Percentiles rank a stretch among this genome's conserved stretches.
Conservation (phyloP, 1,284 basidiomycete species). For the Cronartium ribicola region DNA sequence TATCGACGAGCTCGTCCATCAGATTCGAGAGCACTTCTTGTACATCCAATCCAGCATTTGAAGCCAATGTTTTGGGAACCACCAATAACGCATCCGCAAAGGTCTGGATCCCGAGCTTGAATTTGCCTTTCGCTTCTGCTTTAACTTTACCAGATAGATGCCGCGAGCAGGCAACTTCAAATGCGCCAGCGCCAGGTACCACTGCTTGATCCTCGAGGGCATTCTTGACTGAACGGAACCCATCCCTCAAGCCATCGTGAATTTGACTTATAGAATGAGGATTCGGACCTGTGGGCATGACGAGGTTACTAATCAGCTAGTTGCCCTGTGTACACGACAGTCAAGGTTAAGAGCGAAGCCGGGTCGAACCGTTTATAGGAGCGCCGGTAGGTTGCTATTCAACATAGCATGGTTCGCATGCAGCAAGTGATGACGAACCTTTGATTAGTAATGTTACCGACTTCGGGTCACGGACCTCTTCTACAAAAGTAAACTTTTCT, state of each 20-base stretch:
- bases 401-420: too few relatives aligned
- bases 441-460: conserved; percentile 95
- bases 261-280: conserved; percentile 93
- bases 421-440: conserved; percentile 55
- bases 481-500: conserved; percentile 97
- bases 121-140: conserved; percentile 84
- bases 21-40: conserved; percentile 89
- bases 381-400: conserved; percentile 2
- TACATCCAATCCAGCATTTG: conserved; percentile 96
- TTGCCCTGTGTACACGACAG: neutral
- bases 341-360: neutral
- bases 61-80: conserved; percentile 93
- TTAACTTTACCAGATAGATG: conserved; percentile 71
- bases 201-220: conserved; percentile 84
- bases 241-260: conserved; percentile 93
- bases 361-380: neutral
- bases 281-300: conserved; percentile 63
- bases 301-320: neutral
- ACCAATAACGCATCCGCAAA: conserved; percentile 91
- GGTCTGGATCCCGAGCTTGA: conserved; percentile 95
- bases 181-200: conserved; percentile 92
- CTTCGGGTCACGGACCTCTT: conserved; percentile 94
- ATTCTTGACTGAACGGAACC: conserved; percentile 93
- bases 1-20: conserved; percentile 78
- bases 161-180: conserved; percentile 87